Evolutionary conservation across 1,139 yeast species (phyloP), one percentile per base, ranked within the genome.

Genomic region (Diutina neorugosa): DNA sequence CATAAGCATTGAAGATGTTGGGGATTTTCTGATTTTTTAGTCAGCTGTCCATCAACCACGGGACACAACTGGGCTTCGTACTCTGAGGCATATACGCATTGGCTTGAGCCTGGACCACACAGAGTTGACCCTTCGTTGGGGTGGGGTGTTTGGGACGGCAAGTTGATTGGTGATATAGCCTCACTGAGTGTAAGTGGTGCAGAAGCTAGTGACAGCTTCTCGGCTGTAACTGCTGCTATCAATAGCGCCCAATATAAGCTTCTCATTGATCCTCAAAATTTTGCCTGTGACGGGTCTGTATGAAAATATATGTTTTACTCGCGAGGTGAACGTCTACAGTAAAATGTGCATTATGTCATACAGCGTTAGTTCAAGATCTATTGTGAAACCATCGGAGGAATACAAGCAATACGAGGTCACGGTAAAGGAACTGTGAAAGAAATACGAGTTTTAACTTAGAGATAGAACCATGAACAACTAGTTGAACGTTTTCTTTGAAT

Each of bases 61-160:
- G 50, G 50, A 27, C 50, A 46, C 7, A 46, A 16, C 16, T 27
- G 50, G 4, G 19, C 25, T 27, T 46, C 50, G 18, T 27, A 27
- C 9, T 11, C 6, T 12, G 27, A 11, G 8, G 41, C 50, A 16
- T 46, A 27, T 7, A 11, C 12, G 27, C 50, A 46, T 27, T 27
- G 50, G 23, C 21, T 8, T 34, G 27, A 34, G 9, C 50, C 50
- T n/a, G 50, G 41, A 8, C 50, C 50, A 46, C 50, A 46, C 27
- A 27, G 37, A 4, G 37, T 31, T 31, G 37, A 31, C 14, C 40
- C 40, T 6, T n/a, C 37, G 6, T 25, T 25, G 50, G 50, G n/a
- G 3, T 31, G 37, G n/a, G 7, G 19, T 16, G 44, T 20, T 18
- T 20, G 44, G 4, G 25, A 20, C n/a, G 44, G 25, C 8, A 18